phyloP scores from a whole-genome alignment of 1,139 yeast genomes.

The Hanseniaspora sp. region DNA sequence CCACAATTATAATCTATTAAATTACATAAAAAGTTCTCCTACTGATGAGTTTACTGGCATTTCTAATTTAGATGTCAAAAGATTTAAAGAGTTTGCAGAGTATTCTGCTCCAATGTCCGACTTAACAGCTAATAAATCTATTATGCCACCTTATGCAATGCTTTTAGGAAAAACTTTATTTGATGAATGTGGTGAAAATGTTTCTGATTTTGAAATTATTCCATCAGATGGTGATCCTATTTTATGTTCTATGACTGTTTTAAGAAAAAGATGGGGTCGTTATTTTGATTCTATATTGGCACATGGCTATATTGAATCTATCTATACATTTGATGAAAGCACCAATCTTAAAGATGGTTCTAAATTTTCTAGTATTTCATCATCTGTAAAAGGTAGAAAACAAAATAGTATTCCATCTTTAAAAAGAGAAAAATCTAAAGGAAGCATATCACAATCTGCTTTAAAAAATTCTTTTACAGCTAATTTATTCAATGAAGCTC shows the following conservation, averaged over 20 bases:
- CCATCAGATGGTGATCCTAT: conserved; percentile 56
- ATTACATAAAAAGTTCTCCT: neutral
- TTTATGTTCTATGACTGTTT: conserved; percentile 47
- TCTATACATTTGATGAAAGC: conserved; percentile 34
- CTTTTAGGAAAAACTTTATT: conserved; percentile 66
- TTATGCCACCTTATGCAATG: conserved; percentile 64
- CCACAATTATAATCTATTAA: conserved; percentile 11
- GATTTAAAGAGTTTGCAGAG: conserved; percentile 61
- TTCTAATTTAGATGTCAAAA: conserved; percentile 8
- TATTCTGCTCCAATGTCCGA: conserved; percentile 63
- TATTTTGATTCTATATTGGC: conserved; percentile 52
- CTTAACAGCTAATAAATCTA: conserved; percentile 54
- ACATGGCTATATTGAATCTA: conserved; percentile 51
- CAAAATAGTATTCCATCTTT: conserved; percentile 1
- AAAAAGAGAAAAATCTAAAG: conserved; percentile 9
- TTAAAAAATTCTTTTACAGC: conserved; percentile 8
- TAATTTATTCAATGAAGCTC: neutral
- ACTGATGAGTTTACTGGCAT: neutral
- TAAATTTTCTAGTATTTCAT: conserved; percentile 15
- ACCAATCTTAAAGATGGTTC: conserved; percentile 1
- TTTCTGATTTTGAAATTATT: conserved; percentile 62
- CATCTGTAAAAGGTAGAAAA: neutral
- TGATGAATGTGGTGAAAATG: conserved; percentile 50
- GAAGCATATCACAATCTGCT: neutral
- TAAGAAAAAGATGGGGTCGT: conserved; percentile 66